A percentile compares a stretch with the other conserved stretches of the same genome.
These are phyloP conservation scores for Curvularia hawaiiensis DNA, from an alignment of 2,329 filamentous ascomycete species.

Conservation along the genomic window DNA sequence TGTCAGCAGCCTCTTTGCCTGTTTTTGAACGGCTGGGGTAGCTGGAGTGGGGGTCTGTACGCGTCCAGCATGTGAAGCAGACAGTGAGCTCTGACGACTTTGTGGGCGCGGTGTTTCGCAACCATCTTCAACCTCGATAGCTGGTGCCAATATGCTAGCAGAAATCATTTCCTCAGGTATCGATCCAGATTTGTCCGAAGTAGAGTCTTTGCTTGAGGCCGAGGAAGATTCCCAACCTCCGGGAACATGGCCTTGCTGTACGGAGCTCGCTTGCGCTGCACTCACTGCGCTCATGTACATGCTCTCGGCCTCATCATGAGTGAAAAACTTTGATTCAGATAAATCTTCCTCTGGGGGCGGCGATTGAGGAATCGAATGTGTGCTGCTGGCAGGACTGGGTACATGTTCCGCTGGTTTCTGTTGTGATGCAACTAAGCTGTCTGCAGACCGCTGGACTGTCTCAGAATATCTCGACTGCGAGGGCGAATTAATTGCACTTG, in stretches of 20 bases:
- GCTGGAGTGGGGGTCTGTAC: constrained; percentile 6
- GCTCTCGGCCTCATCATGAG: constrained; percentile 80
- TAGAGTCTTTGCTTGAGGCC: constrained; percentile 37
- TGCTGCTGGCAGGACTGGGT: constrained; percentile 7
- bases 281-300: constrained; percentile 81
- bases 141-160: constrained; percentile 38
- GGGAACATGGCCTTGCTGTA: constrained; percentile 40
- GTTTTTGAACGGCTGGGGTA: constrained; percentile 13
- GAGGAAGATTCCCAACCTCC: constrained; percentile 51
- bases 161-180: constrained; percentile 39
- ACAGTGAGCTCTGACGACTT: constrained; percentile 35
- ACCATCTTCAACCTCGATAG: constrained; percentile 42
- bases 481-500: constrained; percentile 11
- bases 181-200: constrained; percentile 33
- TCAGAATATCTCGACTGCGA: constrained; percentile 18
- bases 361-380: constrained; percentile 10
- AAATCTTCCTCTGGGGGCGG: constrained; percentile 29
- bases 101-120: constrained; percentile 48
- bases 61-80: constrained; percentile 17
- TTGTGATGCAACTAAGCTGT: constrained; percentile 24
- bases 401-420: constrained; percentile 18
- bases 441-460: constrained; percentile 10
- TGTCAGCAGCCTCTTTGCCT: constrained; percentile 42
- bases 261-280: constrained; percentile 36
- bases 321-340: constrained; percentile 69